Percentiles rank a stretch among this genome's conserved stretches.
Conservation (phyloP, 176 grass and related monocot genomes). For the Oryza glumipatula region DNA sequence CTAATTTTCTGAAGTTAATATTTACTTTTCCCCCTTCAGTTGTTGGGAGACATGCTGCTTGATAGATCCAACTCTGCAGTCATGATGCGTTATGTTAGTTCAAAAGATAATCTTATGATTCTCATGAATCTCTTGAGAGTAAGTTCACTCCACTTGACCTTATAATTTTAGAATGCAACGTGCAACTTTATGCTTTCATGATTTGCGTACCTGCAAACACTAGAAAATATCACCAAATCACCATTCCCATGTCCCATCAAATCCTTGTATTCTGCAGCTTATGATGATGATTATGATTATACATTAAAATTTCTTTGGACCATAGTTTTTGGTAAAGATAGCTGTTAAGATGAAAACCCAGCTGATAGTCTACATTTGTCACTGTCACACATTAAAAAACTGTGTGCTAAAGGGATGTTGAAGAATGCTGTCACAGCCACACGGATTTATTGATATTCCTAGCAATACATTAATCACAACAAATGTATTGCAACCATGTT, state of each 20-base stretch:
- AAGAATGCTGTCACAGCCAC: neutral
- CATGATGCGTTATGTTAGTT: constrained; percentile 95
- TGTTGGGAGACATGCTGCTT: constrained; percentile 94
- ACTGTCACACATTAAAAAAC: neutral
- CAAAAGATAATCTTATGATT: constrained; percentile 97
- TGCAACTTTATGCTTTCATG: constrained; percentile 16
- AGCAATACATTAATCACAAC: neutral
- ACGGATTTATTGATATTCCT: neutral
- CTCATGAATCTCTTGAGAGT: constrained; percentile 99
- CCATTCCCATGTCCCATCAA: neutral
- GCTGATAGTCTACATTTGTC: constrained; percentile 14
- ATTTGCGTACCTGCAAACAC: neutral
- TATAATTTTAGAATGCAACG: constrained; percentile 20
- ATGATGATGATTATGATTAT: neutral
- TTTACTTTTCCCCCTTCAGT: constrained; percentile 55
- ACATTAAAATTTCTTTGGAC: neutral
- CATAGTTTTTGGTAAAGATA: neutral
- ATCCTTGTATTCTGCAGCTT: neutral
- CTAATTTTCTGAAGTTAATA: constrained; percentile 29
- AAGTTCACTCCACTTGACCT: constrained; percentile 38
- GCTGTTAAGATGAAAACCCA: neutral
- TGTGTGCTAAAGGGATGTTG: neutral
- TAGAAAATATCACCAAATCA: neutral
- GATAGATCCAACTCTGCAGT: constrained; percentile 96
- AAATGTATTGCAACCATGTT: neutral